Base-by-base conservation (phyloP, 495 filamentous ascomycete genomes). In the Mycothermus thermophilus region DNA sequence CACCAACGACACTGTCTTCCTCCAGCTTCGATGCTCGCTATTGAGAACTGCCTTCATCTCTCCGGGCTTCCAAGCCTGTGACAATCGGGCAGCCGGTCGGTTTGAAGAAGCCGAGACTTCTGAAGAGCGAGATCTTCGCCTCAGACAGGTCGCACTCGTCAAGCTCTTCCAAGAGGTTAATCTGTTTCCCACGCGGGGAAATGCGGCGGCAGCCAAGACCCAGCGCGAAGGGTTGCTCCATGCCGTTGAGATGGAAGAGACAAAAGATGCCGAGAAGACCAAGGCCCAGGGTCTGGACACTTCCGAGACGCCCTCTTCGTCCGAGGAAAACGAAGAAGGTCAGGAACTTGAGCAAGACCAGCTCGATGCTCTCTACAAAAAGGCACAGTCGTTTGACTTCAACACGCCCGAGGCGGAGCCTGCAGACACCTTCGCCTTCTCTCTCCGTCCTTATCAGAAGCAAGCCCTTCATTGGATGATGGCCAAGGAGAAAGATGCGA, bases 401-500 rank as follows among this genome's bases (percentile, higher is more conserved):
- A 74, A 77, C 49, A 92, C 87, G 15, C 86, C 88, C 2, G 76
- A 79, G 53, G 74, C 80, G 9, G 75, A 93, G 42, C 87, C 90
- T 16, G 72, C 83, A 8, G 63, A 75, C 6, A 82, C 74, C 1
- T 97, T 97, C 54, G 64, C 63, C 7, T 75, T 97, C 75, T 62
- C 76, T 38, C 63, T 97, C 14, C 76, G 92, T 1, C 87, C 84
- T 16, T 97, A 97, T 46, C 90, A 97, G 56, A 93, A 80, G 47
- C 90, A 97, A 57, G 83, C 92, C 5, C 62, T 97, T 14, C 64
- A 93, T 51, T 96, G 90, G 90, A 92, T 97, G 80, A 59, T 96
- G 28, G 71, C 75, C 4, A 97, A 97, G 50, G 90, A 97, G 57
- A 86, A 72, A 48, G 73, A 92, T 35, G 71, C 79, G 34, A 75